Evolutionary conservation across 371 early-diverging fungal genomes (phyloP).

Genomic region (Zychaea mexicana): DNA sequence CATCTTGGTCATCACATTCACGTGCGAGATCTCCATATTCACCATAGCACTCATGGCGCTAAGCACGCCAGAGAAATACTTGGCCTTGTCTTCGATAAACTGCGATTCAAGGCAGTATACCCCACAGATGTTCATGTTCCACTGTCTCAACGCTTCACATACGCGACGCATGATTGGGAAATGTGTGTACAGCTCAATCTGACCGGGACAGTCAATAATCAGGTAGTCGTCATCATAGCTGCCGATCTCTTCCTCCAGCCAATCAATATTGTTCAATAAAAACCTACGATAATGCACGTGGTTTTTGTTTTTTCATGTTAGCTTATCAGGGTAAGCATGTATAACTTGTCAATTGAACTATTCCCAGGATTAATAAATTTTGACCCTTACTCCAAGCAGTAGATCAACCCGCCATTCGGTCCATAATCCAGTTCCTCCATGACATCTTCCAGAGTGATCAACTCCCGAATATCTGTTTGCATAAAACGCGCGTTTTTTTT

Average conservation of each 20-base stretch:
- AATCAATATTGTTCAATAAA: constrained; percentile 93
- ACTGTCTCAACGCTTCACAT: constrained; percentile 69
- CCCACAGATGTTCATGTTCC: constrained; percentile 81
- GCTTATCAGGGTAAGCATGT: too few species aligned
- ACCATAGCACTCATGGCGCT: constrained; percentile 95
- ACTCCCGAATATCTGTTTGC: constrained; percentile 86
- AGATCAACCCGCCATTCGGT: constrained; percentile 98
- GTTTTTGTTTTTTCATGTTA: not conserved
- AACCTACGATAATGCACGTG: constrained; percentile 42
- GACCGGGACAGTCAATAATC: constrained; percentile 99
- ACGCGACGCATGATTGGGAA: constrained; percentile 90
- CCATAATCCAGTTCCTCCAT: constrained; percentile 98
- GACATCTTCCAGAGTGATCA: constrained; percentile 96
- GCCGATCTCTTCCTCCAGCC: constrained; percentile 93
- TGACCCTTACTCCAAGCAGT: constrained; percentile 83
- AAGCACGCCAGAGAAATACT: constrained; percentile 95
- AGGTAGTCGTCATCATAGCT: constrained; percentile 94
- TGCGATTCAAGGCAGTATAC: constrained; percentile 95
- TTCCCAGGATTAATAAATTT: too few species aligned
- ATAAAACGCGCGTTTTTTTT: not conserved
- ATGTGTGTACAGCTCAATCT: constrained; percentile 99
- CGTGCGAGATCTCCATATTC: constrained; percentile 93
- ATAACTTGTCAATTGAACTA: too few species aligned
- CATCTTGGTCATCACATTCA: constrained; percentile 98
- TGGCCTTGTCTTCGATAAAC: constrained; percentile 92